A percentile compares a stretch with the other conserved stretches of the same genome.
phyloP scores from a whole-genome alignment of 2,329 filamentous ascomycete species.

The Fusarium sororula region DNA sequence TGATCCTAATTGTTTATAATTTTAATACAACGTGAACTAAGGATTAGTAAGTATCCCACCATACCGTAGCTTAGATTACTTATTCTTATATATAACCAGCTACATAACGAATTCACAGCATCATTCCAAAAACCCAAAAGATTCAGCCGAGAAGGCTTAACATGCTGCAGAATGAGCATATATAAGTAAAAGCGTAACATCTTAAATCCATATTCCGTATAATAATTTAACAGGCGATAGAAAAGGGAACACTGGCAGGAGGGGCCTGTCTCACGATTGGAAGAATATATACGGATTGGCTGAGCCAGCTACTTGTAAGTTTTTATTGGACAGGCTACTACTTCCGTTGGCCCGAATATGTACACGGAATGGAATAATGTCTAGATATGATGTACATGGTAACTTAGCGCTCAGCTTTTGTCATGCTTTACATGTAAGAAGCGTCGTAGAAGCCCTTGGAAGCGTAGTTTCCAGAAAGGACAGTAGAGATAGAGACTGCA shows the following conservation, averaged over 20 bases:
- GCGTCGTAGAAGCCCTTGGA: constrained; percentile 34
- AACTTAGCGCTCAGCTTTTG: accelerated
- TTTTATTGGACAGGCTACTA: neutral
- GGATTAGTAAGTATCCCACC: neutral
- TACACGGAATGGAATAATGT: neutral
- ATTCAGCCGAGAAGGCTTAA: neutral
- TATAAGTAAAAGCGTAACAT: accelerated
- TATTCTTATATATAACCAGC: too few species aligned
- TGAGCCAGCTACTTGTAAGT: neutral
- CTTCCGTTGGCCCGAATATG: neutral
- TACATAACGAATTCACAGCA: too few species aligned
- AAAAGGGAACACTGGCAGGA: accelerated
- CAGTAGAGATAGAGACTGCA: constrained; percentile 46
- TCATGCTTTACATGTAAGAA: constrained; percentile 24
- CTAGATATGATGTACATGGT: neutral
- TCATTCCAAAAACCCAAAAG: too few species aligned
- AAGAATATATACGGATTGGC: accelerated
- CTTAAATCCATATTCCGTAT: neutral
- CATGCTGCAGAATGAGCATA: accelerated
- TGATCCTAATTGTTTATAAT: accelerated
- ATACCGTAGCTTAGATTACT: too few species aligned
- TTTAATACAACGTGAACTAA: accelerated
- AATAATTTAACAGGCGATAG: accelerated
- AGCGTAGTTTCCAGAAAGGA: constrained; percentile 36
- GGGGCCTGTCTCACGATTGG: accelerated